These are phyloP conservation scores for Heliosperma pusillum DNA, from an alignment of 148 eudicot species.

Conservation along the genomic window DNA sequence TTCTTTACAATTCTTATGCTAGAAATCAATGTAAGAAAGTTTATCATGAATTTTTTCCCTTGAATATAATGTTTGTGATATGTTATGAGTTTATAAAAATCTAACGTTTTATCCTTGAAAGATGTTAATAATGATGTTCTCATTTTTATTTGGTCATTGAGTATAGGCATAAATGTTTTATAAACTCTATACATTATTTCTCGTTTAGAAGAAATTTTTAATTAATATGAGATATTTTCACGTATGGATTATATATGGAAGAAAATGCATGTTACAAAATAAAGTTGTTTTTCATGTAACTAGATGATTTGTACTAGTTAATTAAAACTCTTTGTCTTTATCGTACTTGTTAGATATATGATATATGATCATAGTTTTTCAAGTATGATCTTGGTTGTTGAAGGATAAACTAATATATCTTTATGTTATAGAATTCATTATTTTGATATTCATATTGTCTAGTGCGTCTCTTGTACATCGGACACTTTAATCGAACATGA, in stretches of 20 bases:
- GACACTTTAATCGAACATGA: too few relatives aligned
- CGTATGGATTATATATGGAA: background rate
- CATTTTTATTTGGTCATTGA: background rate
- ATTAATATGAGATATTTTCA: background rate
- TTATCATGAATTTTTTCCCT: background rate
- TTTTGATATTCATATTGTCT: too few relatives aligned
- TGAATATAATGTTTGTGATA: background rate
- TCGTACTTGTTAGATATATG: too few relatives aligned
- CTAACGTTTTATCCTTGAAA: background rate
- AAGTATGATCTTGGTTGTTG: background rate
- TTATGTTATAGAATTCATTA: too few relatives aligned
- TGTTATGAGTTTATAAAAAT: background rate
- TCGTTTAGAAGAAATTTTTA: too few relatives aligned
- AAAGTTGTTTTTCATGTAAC: background rate
- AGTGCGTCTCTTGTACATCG: too few relatives aligned
- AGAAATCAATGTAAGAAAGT: background rate
- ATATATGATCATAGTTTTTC: background rate
- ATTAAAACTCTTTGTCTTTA: background rate
- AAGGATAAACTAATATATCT: too few relatives aligned
- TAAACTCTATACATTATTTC: background rate
- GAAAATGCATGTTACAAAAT: conserved; percentile 5
- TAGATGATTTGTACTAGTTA: background rate
- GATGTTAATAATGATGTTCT: background rate
- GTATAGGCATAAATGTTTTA: background rate
- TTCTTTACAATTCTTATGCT: background rate